Conservation (phyloP, 164 flowering plant genomes). For the Taxillus chinensis region DNA sequence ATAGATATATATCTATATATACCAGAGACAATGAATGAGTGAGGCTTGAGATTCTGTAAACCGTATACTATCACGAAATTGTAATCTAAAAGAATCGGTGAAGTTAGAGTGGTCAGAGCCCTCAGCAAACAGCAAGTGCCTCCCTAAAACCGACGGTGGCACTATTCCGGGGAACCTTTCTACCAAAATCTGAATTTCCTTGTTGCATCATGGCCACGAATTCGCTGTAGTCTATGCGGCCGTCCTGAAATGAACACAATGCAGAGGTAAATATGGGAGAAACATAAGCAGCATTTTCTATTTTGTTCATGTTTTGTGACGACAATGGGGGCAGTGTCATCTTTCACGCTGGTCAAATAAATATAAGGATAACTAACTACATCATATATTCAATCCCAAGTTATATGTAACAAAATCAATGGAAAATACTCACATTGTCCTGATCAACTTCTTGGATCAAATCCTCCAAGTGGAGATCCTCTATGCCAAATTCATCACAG, state of each 20-base stretch:
- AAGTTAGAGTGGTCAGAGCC: too few relatives aligned
- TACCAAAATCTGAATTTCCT: constrained; percentile 46
- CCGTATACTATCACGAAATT: too few relatives aligned
- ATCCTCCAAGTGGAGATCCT: constrained; percentile 45
- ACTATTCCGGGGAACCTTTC: constrained; percentile 26
- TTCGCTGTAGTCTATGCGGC: constrained; percentile 76
- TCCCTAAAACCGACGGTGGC: constrained; percentile 49
- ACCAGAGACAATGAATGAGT: too few relatives aligned
- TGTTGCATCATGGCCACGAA: constrained; percentile 88
- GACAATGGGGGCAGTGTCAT: too few relatives aligned
- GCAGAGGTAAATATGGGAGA: too few relatives aligned
- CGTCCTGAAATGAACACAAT: constrained; percentile 50
- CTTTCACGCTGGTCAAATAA: too few relatives aligned
- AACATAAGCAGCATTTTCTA: too few relatives aligned
- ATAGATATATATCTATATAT: too few relatives aligned
- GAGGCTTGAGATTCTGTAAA: too few relatives aligned
- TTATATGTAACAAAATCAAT: background rate
- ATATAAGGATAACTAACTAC: background rate
- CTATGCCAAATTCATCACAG: constrained; percentile 62
- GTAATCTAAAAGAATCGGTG: too few relatives aligned
- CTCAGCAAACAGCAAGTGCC: constrained; percentile 32
- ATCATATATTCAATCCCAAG: background rate
- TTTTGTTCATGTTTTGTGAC: too few relatives aligned
- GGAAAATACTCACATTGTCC: constrained; percentile 44
- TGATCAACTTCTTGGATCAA: constrained; percentile 69